Evolutionary conservation across 2,329 filamentous ascomycete species (phyloP), one percentile per base, ranked within the genome.

Genomic region (Coniochaeta sp.): DNA sequence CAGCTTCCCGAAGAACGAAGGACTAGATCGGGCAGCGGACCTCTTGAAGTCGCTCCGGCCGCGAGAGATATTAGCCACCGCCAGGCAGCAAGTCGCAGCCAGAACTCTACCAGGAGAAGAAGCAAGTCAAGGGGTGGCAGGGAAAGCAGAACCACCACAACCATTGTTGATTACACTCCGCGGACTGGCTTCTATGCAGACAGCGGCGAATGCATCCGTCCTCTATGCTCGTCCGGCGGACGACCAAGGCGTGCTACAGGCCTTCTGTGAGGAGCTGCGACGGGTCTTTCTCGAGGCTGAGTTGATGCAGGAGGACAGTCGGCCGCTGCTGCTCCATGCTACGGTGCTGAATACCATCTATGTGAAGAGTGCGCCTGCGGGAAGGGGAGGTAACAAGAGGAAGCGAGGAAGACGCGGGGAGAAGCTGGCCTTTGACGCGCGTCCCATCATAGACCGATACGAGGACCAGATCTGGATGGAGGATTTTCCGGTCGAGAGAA

Each of bases 301-400:
- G 1, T 72, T 89, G 10, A 75, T 92, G 68, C 69, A 78, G 0
- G 74, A 77, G 1, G 87, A 90, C 28, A 74, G 76, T 14, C 77
- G 90, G 59, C 82, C 85, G 7, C 72, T 97, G 63, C 81, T 90
- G 22, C 74, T 97, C 58, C 93, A 97, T 70, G 91, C 90, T 19
- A 97, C 93, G 0, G 76, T 97, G 4, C 75, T 95, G 57, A 96
- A 97, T 72, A 96, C 92, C 0, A 84, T 92, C 16, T 96, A 96
- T 70, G 85, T 86, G 50, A 83, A 80, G 68, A 72, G 72, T 7
- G 6, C 60, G 1, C 28, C 28, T 32, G 57, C 64, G 59, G 68
- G 58, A 60, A 64, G 59, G 64, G 61, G 58, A 63, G 68, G 60
- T 63, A 62, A 60, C 64, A 68, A 38, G 54, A 22, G 12, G 30